These are phyloP conservation scores for Panus rudis DNA, from an alignment of 768 basidiomycete species.

Conservation along the genomic window DNA sequence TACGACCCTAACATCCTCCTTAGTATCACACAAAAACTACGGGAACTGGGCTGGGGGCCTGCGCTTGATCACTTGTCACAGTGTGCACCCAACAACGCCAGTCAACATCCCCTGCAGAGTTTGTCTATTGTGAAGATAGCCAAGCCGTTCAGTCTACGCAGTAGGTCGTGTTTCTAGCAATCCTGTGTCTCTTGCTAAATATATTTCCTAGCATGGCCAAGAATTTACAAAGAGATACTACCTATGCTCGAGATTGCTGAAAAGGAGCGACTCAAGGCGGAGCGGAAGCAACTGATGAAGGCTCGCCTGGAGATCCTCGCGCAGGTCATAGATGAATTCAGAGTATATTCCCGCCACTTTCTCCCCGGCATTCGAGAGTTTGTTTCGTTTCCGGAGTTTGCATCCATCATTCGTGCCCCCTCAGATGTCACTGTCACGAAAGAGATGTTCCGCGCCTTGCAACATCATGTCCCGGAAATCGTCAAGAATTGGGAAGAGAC, in stretches of 20 bases:
- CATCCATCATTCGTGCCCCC: neutral
- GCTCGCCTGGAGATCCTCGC: neutral
- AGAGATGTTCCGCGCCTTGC: neutral
- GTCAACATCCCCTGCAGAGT: neutral
- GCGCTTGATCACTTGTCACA: neutral
- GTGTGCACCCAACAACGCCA: neutral
- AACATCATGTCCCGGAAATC: neutral
- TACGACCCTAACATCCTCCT: neutral
- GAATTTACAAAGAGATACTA: neutral
- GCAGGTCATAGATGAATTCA: too few species aligned
- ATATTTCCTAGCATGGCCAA: neutral
- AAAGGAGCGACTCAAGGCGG: neutral
- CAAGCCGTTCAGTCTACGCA: neutral
- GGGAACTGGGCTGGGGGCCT: neutral
- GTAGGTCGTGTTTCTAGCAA: neutral
- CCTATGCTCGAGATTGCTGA: neutral
- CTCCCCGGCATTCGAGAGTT: neutral
- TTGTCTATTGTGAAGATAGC: neutral
- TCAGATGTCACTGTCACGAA: neutral
- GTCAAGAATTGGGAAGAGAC: neutral
- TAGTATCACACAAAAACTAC: neutral
- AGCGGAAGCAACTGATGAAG: neutral
- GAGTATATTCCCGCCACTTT: neutral
- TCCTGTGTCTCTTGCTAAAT: neutral
- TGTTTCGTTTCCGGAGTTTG: neutral